Percentiles rank a stretch among this genome's conserved stretches.
Evolutionary conservation across 805 yeast genomes (phyloP).

Genomic region (Candida xyloterini): DNA sequence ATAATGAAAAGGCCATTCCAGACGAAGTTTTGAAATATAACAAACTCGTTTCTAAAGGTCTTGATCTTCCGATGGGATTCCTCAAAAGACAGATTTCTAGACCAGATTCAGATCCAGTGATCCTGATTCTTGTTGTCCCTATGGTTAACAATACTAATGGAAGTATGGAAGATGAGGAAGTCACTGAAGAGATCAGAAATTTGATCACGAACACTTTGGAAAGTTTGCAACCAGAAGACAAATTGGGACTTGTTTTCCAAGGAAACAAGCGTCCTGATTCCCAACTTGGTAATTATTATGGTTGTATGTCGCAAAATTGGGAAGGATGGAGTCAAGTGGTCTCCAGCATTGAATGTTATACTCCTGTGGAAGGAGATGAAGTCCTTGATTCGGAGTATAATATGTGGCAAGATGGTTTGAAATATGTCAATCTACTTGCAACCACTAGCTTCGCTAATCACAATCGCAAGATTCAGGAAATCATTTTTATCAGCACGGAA

Average conservation of each 20-base stretch:
- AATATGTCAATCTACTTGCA: conserved; percentile 21
- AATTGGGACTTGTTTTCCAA: conserved; percentile 30
- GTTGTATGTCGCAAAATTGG: conserved; percentile 29
- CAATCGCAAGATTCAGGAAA: conserved; percentile 15
- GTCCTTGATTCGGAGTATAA: conserved; percentile 3
- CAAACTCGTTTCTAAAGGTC: conserved; percentile 35
- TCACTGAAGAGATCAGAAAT: conserved; percentile 16
- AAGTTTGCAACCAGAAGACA: conserved; percentile 21
- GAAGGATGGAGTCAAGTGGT: conserved; percentile 28
- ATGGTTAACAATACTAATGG: conserved; percentile 20
- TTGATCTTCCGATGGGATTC: conserved; percentile 41
- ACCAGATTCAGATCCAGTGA: conserved; percentile 34
- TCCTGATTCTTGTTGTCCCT: conserved; percentile 27
- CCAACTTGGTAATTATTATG: conserved; percentile 31
- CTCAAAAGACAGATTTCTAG: conserved; percentile 38
- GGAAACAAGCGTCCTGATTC: conserved; percentile 17
- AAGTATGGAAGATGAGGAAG: conserved; percentile 21
- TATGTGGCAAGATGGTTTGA: conserved; percentile 26
- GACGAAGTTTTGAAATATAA: conserved; percentile 38
- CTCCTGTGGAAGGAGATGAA: conserved; percentile 14
- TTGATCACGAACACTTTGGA: conserved; percentile 13
- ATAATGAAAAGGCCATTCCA: conserved; percentile 35
- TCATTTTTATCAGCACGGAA: conserved; percentile 24
- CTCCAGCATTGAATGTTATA: conserved; percentile 21
- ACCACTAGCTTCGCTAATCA: conserved; percentile 17